Percentiles rank a stretch among this genome's conserved stretches.
Evolutionary conservation across 176 grass and related monocot species (phyloP).

Genomic region (Hordeum vulgare): MorexV3_pseudomolecules_assembly NC_058519.1:84008493-84008992

Average conservation of each 20-base stretch:
- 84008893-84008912: constrained; percentile 59
- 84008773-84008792: constrained; percentile 97
- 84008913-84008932: constrained; percentile 67
- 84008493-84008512: constrained; percentile 95
- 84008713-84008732: constrained; percentile 99
- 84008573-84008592: constrained; percentile 13
- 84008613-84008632: constrained; percentile 3
- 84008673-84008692: constrained; percentile 95
- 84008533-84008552: constrained; percentile 92
- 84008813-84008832: constrained; percentile 76
- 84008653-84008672: constrained; percentile 77
- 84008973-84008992: constrained; percentile 81
- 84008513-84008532: constrained; percentile 93
- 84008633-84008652: not conserved
- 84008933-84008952: constrained; percentile 79
- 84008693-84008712: constrained; percentile 94
- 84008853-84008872: not conserved
- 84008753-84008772: constrained; percentile 63
- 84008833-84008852: not conserved
- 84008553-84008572: constrained; percentile 83
- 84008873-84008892: constrained; percentile 4
- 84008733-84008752: constrained; percentile 83
- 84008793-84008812: constrained; percentile 81
- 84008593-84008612: not conserved
- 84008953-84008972: constrained; percentile 96